These are phyloP conservation scores for Phytopythium cucurbitacearum DNA, from an alignment of 352 stramenopile species.

Conservation along the genomic window DNA sequence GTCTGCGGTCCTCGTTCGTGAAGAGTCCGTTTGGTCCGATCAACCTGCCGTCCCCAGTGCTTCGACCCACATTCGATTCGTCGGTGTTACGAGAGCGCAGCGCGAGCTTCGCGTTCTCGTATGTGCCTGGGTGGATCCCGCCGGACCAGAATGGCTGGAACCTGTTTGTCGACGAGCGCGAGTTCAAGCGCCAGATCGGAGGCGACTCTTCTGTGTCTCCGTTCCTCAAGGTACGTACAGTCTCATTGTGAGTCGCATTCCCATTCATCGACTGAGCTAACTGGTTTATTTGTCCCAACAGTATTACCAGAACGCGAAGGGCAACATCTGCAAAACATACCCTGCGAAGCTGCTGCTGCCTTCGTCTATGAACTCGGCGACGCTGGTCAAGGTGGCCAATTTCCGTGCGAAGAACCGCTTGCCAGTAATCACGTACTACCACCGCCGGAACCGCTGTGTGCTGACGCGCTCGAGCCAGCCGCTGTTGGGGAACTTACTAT, in stretches of 20 bases:
- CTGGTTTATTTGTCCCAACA: conserved; percentile 8
- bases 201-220: conserved; percentile 47
- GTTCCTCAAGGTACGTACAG: conserved; percentile 58
- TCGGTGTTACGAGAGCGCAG: conserved; percentile 41
- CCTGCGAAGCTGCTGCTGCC: conserved; percentile 78
- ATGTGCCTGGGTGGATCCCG: conserved; percentile 32
- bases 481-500: conserved; percentile 68
- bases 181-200: conserved; percentile 80
- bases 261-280: background rate
- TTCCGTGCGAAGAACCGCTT: conserved; percentile 87
- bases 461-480: conserved; percentile 82
- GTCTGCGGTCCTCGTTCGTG: conserved; percentile 5
- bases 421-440: conserved; percentile 85
- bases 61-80: conserved; percentile 27
- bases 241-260: background rate
- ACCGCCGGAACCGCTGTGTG: conserved; percentile 70
- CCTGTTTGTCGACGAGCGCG: conserved; percentile 63
- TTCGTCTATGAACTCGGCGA: conserved; percentile 56
- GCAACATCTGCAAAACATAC: conserved; percentile 83
- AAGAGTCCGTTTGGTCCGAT: conserved; percentile 18
- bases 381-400: conserved; percentile 62
- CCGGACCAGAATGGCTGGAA: conserved; percentile 70
- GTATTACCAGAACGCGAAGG: conserved; percentile 77
- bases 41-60: conserved; percentile 30
- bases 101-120: conserved; percentile 68